Evolutionary conservation across 257 asterid species (phyloP).

Genomic region (Fraxinus americana): DNA sequence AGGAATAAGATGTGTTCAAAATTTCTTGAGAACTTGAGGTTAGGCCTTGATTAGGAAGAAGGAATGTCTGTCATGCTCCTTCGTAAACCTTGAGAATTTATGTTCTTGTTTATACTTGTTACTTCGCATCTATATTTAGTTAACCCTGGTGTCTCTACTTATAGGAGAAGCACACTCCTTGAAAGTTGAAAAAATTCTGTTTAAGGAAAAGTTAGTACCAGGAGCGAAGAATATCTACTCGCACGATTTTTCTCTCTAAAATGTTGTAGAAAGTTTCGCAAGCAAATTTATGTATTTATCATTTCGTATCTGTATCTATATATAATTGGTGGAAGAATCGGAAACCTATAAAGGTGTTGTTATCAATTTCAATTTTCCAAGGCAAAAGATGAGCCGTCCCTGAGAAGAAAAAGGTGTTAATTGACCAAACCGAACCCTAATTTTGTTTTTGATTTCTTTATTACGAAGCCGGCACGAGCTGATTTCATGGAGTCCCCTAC

Average conservation of each 20-base stretch:
- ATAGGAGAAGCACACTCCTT: constrained; percentile 95
- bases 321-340: constrained; percentile 20
- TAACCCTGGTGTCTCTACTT: constrained; percentile 6
- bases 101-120: neutral
- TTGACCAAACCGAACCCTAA: constrained; percentile 25
- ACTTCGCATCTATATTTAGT: neutral
- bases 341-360: constrained; percentile 25
- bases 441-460: no score
- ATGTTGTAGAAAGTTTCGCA: no score
- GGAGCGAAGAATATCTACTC: constrained; percentile 34
- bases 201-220: constrained; percentile 84
- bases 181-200: constrained; percentile 76
- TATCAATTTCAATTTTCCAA: neutral
- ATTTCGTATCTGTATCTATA: neutral
- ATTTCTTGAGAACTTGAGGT: neutral
- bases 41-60: neutral
- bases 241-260: constrained; percentile 5
- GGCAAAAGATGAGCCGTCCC: constrained; percentile 20
- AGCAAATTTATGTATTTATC: neutral
- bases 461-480: no score
- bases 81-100: neutral
- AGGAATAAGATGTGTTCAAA: constrained; percentile 2
- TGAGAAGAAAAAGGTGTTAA: constrained; percentile 16
- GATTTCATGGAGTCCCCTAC: no score
- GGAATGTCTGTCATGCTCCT: neutral